Evolutionary conservation across 169 alveolate species (phyloP).

Genomic region (Plasmodium knowlesi): DNA sequence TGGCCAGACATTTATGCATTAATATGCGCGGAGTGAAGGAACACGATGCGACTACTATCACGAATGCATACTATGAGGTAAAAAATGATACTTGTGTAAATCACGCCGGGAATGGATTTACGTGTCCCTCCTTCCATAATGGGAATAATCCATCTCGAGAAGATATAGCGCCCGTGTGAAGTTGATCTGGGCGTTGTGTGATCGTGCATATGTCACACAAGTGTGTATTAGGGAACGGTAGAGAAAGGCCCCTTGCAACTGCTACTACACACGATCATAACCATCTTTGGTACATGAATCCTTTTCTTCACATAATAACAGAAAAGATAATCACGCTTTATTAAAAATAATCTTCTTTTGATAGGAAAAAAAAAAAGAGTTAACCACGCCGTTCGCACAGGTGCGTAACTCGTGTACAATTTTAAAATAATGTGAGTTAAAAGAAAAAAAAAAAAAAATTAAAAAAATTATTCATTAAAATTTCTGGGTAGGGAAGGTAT

Average conservation of each 20-base stretch:
- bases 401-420: not conserved
- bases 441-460: slow-evolving; percentile 20
- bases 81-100: not conserved
- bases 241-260: not conserved
- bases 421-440: slow-evolving; percentile 3
- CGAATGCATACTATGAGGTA: slow-evolving; percentile 17
- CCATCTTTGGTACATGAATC: not conserved
- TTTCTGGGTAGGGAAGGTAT: not conserved
- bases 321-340: not conserved
- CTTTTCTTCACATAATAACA: not conserved
- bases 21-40: slow-evolving; percentile 69
- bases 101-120: not conserved
- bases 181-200: not conserved
- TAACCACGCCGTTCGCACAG: not conserved
- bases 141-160: not conserved
- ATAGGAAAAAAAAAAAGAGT: not conserved
- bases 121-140: not conserved
- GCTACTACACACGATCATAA: not conserved
- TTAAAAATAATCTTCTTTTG: not conserved
- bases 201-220: not conserved
- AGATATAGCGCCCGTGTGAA: not conserved
- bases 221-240: not conserved
- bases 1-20: slow-evolving; percentile 58
- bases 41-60: slow-evolving; percentile 55
- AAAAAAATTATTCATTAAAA: slow-evolving; percentile 51